Base-by-base conservation (phyloP, 495 filamentous ascomycete species). In the Penicillium desertorum region DNA sequence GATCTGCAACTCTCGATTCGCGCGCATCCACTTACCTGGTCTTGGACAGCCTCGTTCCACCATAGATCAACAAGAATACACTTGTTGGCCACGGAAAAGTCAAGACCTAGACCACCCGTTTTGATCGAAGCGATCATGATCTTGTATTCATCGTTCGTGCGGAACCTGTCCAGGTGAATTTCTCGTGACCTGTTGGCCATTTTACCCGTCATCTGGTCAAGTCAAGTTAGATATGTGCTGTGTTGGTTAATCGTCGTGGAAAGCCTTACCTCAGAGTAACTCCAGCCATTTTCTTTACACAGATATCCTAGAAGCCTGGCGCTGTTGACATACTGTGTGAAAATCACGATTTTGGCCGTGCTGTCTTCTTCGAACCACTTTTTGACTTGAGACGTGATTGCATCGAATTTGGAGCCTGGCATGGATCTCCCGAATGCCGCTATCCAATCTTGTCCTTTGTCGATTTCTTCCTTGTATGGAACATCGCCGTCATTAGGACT, bases 281-380 rank as follows among this genome's bases (percentile, higher is more conserved):
- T 10, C 45, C 45, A 46, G 0, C 4, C 1, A 29, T 46, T n/a
- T 12, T 17, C 6, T n/a, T 30, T 7, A 17, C 45, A 46, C n/a
- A 46, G 8, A 14, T 29, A 17, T 5, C 2, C 0, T 8, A 46
- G 9, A 4, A 46, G 14, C 2, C 3, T 46, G 25, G 25, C 17
- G 17, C 19, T 46, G 25, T 46, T 46, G 19, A 46, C 5, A 23
- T 46, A 46, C 8, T 29, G 45, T 16, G 45, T 46, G 25, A 46
- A 46, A 17, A 46, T 46, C 6, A 46, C 45, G 17, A 46, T 17
- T 46, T 46, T 46, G 23, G 45, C 45, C 2, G 45, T 46, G 5
- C 3, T 17, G 16, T 46, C 45, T 17, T 46, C 23, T 10, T 25
- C 25, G 27, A 46, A 17, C 45, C 45, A 46, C 16, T 30, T 6